Evolutionary conservation across 176 grass and related monocot species (phyloP).

Genomic region (Aegilops longissima): DNA sequence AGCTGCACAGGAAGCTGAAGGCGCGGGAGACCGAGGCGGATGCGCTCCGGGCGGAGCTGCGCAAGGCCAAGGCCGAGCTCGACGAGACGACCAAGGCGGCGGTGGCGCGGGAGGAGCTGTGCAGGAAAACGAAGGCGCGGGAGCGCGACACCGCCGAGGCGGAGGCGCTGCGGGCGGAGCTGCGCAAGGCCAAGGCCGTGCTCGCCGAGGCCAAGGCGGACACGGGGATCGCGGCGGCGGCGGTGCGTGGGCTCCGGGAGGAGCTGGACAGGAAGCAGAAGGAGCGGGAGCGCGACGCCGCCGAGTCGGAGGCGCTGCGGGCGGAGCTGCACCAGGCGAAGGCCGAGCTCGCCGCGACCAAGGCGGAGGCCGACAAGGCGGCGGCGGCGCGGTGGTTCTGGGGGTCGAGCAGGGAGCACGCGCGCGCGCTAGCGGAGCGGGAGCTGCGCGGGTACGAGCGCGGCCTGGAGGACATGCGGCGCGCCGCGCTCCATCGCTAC

Average conservation of each 20-base stretch:
- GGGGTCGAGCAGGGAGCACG: neutral
- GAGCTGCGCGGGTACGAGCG: slow-evolving; percentile 19
- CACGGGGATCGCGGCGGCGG: neutral
- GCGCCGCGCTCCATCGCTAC: slow-evolving; percentile 3
- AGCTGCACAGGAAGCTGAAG: slow-evolving; percentile 20
- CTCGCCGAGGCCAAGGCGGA: slow-evolving; percentile 19
- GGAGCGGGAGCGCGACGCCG: neutral
- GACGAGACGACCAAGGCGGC: neutral
- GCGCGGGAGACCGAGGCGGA: neutral
- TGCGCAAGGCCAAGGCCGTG: neutral
- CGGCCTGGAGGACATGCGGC: slow-evolving; percentile 39
- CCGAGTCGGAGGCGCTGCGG: neutral
- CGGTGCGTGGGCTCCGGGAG: neutral
- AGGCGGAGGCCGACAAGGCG: neutral
- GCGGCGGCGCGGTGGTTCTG: neutral
- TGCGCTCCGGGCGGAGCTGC: slow-evolving; percentile 13
- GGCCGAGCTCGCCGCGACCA: slow-evolving; percentile 5
- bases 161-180: neutral
- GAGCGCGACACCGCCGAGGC: neutral
- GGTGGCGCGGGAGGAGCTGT: neutral
- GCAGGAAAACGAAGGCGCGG: neutral
- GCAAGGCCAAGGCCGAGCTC: neutral
- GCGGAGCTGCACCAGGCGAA: neutral
- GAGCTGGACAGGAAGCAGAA: slow-evolving; percentile 7
- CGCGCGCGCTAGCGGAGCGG: slow-evolving; percentile 5